Base-by-base conservation (phyloP, 2,329 filamentous ascomycete genomes). In the Cordyceps javanica region DNA sequence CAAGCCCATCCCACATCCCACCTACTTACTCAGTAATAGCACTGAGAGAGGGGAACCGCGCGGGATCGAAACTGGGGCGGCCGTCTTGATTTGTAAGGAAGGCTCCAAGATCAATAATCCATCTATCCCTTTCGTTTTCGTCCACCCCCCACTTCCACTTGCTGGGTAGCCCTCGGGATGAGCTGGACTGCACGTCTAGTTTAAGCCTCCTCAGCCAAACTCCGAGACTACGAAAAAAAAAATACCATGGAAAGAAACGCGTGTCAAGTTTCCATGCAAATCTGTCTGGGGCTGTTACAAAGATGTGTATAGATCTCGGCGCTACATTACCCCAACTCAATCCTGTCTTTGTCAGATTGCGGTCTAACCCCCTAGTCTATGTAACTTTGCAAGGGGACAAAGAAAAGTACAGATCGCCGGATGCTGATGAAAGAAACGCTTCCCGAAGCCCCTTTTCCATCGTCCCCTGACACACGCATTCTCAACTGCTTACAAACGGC, bases 401-500 rank as follows among this genome's bases (percentile, higher is more conserved):
- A 11, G 11, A 32, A 11, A 32, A 32, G 30, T 6, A 32, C n/a
- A n/a, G n/a, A n/a, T n/a, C n/a, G 30, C 30, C 30, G 30, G 6
- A 32, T 32, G 30, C n/a, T n/a, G n/a, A n/a, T n/a, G n/a, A n/a
- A n/a, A n/a, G n/a, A n/a, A n/a, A n/a, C n/a, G n/a, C n/a, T n/a
- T n/a, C n/a, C n/a, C n/a, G n/a, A n/a, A n/a, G n/a, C n/a, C n/a
- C n/a, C n/a, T n/a, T n/a, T n/a, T n/a, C n/a, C n/a, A n/a, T n/a
- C n/a, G n/a, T n/a, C n/a, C n/a, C 30, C 30, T 6, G n/a, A 19
- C 6, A 6, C 10, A 16, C 41, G 23, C 21, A 44, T 11, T 10
- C 14, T 30, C 45, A 25, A 16, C 38, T 38, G 49, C 49, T 21
- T 7, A 52, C 48, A 58, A 58, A 41, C 1, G 67, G 66, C 21